Evolutionary conservation across 257 asterid species (phyloP).

Genomic region (Nicotiana benthamiana): DNA sequence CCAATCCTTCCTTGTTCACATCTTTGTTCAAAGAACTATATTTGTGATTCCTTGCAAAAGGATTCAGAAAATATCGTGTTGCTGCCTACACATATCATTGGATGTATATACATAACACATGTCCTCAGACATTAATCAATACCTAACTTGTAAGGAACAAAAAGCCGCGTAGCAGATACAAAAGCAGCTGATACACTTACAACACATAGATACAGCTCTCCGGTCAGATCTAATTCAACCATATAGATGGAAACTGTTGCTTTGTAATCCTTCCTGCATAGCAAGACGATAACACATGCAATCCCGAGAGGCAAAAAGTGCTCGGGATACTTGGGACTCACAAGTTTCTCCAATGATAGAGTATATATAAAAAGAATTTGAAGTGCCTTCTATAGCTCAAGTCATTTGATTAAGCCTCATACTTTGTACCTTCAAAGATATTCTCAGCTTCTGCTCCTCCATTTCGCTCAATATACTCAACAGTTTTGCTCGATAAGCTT

Average conservation of each 20-base stretch:
- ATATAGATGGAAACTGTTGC: background rate
- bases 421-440: slow-evolving; percentile 4
- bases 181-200: background rate
- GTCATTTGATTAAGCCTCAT: background rate
- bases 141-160: background rate
- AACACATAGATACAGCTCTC: background rate
- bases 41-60: background rate
- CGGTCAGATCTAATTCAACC: background rate
- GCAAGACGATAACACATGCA: background rate
- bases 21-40: background rate
- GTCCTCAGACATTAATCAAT: background rate
- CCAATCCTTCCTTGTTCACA: background rate
- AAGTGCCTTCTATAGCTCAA: background rate
- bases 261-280: background rate
- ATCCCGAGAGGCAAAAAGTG: background rate
- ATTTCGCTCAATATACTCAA: background rate
- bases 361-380: background rate
- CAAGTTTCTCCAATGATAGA: background rate
- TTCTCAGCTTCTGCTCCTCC: slow-evolving; percentile 12
- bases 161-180: background rate
- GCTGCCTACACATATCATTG: background rate
- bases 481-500: slow-evolving; percentile 1
- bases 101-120: background rate
- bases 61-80: background rate
- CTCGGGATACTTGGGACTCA: background rate